A percentile compares a stretch with the other conserved stretches of the same genome.
Conservation (phyloP, 805 yeast genomes). For the Suhomyces faveliae region DNA sequence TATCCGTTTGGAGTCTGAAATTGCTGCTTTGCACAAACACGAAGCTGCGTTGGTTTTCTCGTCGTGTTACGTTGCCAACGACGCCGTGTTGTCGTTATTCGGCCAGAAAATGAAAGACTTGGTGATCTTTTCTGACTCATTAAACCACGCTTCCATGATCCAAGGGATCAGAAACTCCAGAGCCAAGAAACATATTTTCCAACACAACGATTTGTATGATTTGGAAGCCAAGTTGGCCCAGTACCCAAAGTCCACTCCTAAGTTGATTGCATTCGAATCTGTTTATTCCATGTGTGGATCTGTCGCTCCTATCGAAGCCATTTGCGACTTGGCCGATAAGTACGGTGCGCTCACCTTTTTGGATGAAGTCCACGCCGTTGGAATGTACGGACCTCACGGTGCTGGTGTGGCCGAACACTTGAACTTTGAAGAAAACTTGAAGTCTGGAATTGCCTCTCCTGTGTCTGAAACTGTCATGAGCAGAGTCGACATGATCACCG, state of each 20-base stretch:
- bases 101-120: slow-evolving; percentile 89
- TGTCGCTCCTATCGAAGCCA: slow-evolving; percentile 86
- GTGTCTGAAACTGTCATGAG: slow-evolving; percentile 64
- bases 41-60: slow-evolving; percentile 94
- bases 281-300: slow-evolving; percentile 99
- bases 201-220: slow-evolving; percentile 84
- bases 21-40: slow-evolving; percentile 89
- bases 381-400: slow-evolving; percentile 98
- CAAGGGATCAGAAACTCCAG: slow-evolving; percentile 91
- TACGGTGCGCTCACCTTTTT: slow-evolving; percentile 96
- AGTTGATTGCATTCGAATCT: slow-evolving; percentile 93
- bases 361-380: slow-evolving; percentile 99
- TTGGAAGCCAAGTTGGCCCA: slow-evolving; percentile 74
- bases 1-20: slow-evolving; percentile 77
- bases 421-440: slow-evolving; percentile 80
- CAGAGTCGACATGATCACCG: slow-evolving; percentile 93
- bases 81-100: slow-evolving; percentile 84
- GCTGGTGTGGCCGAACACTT: slow-evolving; percentile 99
- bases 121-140: slow-evolving; percentile 88
- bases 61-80: slow-evolving; percentile 96
- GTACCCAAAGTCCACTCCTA: slow-evolving; percentile 87
- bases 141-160: slow-evolving; percentile 98
- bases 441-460: slow-evolving; percentile 57
- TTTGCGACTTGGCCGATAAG: slow-evolving; percentile 94
- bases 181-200: slow-evolving; percentile 83